Evolutionary conservation across 305 asterid species (phyloP).

Genomic region (Solanum hybrid): DNA sequence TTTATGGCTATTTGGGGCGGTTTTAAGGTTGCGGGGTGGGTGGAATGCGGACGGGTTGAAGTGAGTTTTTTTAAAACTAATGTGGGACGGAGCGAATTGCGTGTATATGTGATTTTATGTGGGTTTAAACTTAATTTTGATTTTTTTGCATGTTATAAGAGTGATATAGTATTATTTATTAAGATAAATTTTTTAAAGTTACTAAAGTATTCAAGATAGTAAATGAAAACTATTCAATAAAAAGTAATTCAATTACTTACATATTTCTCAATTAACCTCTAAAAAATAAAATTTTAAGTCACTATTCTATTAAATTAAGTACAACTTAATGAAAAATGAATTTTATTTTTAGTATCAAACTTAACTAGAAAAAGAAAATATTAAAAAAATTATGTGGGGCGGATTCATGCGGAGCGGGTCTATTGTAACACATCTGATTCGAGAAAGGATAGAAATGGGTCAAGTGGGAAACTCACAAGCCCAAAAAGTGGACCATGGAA

Average conservation of each 20-base stretch:
- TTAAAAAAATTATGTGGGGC: background rate
- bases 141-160: background rate
- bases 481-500: background rate
- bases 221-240: background rate
- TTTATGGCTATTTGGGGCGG: background rate
- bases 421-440: background rate
- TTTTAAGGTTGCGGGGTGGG: background rate
- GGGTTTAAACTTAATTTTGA: background rate
- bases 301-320: background rate
- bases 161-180: background rate
- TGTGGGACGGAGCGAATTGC: background rate
- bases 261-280: background rate
- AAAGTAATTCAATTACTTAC: background rate
- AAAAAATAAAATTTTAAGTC: background rate
- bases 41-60: background rate
- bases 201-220: background rate
- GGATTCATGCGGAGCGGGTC: background rate
- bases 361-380: background rate
- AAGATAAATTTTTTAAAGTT: background rate
- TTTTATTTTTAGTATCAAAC: background rate
- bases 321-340: background rate
- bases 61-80: background rate
- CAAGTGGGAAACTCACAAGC: background rate
- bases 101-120: background rate
- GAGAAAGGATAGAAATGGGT: background rate